Conservation (phyloP, 1,139 yeast species). For the Suhomyces kunorum region DNA sequence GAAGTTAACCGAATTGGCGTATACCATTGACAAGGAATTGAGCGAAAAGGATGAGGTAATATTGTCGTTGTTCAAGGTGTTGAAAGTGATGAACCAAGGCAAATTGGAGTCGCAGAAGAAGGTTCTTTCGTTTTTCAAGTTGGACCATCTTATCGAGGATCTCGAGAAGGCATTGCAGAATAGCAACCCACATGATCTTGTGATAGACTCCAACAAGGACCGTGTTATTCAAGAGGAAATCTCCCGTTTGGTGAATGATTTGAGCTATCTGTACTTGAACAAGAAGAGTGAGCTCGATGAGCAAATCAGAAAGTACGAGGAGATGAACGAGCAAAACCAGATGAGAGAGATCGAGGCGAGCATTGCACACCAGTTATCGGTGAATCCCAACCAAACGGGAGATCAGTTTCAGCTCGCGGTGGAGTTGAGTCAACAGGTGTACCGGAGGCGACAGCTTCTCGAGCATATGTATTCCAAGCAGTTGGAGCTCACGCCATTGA, state of each 20-base stretch:
- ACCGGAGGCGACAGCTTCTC: conserved; percentile 23
- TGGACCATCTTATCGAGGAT: conserved; percentile 39
- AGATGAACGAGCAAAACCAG: conserved; percentile 18
- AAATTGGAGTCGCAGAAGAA: conserved; percentile 38
- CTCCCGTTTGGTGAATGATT: conserved; percentile 41
- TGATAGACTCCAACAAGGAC: conserved; percentile 31
- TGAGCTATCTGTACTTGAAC: conserved; percentile 40
- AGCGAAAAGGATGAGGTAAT: conserved; percentile 40
- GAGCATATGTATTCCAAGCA: conserved; percentile 24
- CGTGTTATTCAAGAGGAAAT: conserved; percentile 47
- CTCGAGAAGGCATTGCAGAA: conserved; percentile 19
- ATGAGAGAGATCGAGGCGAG: conserved; percentile 11
- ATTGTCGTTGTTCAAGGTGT: conserved; percentile 31
- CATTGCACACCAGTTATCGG: conserved; percentile 4
- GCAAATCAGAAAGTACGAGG: conserved; percentile 20
- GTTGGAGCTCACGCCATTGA: conserved; percentile 20
- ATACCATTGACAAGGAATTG: conserved; percentile 43
- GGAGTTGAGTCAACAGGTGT: conserved; percentile 27
- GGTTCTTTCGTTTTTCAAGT: conserved; percentile 38
- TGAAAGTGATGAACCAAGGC: conserved; percentile 28
- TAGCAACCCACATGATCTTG: conserved; percentile 19
- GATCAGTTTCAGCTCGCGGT: conserved; percentile 24
- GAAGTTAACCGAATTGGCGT: conserved; percentile 43
- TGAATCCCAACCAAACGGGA: conserved; percentile 4
- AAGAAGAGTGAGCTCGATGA: conserved; percentile 34